Percentiles rank a stretch among this genome's conserved stretches.
Conservation (phyloP, 495 filamentous ascomycete genomes). For the Podospora bellae-mahoneyi region DNA sequence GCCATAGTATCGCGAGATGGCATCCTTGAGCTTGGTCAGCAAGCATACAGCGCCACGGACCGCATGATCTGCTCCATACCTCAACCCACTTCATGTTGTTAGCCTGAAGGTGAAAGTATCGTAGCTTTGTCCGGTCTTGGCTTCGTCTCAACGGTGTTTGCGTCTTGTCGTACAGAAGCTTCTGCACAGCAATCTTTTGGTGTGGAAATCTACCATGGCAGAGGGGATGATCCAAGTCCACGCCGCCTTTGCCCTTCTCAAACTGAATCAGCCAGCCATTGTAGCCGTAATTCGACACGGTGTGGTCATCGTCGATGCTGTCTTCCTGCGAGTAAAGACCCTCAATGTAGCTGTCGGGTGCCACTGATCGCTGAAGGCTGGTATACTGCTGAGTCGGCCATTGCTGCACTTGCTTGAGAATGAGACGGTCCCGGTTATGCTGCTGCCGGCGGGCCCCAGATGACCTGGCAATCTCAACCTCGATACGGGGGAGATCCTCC, state of each 20-base stretch:
- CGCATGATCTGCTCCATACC: not conserved
- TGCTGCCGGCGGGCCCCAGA: constrained; percentile 10
- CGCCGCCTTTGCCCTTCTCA: constrained; percentile 26
- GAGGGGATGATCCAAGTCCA: constrained; percentile 23
- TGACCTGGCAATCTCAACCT: constrained; percentile 19
- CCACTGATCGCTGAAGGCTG: constrained; percentile 14
- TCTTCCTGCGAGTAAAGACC: constrained; percentile 23
- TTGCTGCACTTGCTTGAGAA: constrained; percentile 24
- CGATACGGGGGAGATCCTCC: constrained; percentile 18
- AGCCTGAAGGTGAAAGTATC: constrained; percentile 31
- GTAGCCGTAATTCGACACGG: constrained; percentile 28
- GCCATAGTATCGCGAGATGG: constrained; percentile 26
- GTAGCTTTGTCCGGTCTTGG: constrained; percentile 22
- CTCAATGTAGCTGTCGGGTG: constrained; percentile 23
- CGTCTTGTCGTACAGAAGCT: constrained; percentile 23
- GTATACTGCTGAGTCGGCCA: constrained; percentile 21
- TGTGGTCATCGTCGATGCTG: constrained; percentile 25
- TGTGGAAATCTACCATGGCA: constrained; percentile 29
- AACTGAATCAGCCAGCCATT: constrained; percentile 31
- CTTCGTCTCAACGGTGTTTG: constrained; percentile 23
- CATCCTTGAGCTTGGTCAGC: constrained; percentile 11
- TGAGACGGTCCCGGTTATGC: constrained; percentile 19
- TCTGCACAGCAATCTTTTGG: constrained; percentile 31
- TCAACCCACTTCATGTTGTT: constrained; percentile 35
- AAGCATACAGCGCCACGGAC: not conserved